Percentiles rank a stretch among this genome's conserved stretches.
phyloP scores from a whole-genome alignment of 805 yeast genomes.

The Wickerhamiella lipophila region DNA sequence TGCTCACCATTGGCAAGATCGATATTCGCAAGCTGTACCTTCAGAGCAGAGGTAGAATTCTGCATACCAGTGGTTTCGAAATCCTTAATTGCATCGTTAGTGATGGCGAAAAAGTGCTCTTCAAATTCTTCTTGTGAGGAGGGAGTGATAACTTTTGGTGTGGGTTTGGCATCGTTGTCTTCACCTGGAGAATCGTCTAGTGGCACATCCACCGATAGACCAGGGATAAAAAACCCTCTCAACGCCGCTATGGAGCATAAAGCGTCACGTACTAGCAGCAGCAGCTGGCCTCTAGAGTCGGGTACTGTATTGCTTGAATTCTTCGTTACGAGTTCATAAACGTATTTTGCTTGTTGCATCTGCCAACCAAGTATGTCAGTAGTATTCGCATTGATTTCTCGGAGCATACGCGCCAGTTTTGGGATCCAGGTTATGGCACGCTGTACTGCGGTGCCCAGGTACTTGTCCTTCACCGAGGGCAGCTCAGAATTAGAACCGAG shows the following conservation, averaged over 20 bases:
- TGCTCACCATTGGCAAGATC: conserved; percentile 47
- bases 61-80: conserved; percentile 42
- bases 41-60: conserved; percentile 57
- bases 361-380: conserved; percentile 9
- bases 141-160: too few relatives aligned
- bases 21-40: conserved; percentile 66
- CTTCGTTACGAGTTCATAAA: conserved; percentile 2
- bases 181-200: conserved; percentile 1
- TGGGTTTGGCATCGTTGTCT: conserved; percentile 4
- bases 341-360: conserved; percentile 7
- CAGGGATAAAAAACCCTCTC: conserved; percentile 25
- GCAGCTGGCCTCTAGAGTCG: conserved; percentile 32
- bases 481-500: conserved; percentile 19
- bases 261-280: conserved; percentile 32
- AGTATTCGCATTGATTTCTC: neutral
- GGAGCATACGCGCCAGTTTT: conserved; percentile 4
- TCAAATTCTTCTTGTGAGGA: conserved; percentile 29
- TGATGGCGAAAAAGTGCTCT: conserved; percentile 37
- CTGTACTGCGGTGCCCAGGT: conserved; percentile 18
- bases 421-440: conserved; percentile 10
- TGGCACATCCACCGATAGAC: conserved; percentile 24
- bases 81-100: conserved; percentile 43
- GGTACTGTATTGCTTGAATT: conserved; percentile 21
- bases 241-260: conserved; percentile 24
- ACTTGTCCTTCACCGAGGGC: conserved; percentile 25